Percentiles rank a stretch among this genome's conserved stretches.
These are phyloP conservation scores for Backusella psychrophila DNA, from an alignment of 192 early-diverging fungal genomes.

Conservation along the genomic window DNA sequence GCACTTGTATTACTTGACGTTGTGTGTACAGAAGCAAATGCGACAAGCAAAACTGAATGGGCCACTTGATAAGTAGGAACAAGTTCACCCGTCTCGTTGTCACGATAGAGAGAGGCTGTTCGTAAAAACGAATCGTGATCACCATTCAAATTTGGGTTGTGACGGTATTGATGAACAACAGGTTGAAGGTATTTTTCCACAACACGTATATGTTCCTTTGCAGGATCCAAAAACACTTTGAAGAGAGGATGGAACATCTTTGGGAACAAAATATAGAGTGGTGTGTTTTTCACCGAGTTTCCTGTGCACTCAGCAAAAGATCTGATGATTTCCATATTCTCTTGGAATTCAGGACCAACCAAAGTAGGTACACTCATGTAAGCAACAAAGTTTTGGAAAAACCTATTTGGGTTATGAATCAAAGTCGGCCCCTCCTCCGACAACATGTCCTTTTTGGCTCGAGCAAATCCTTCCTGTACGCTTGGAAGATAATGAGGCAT, in stretches of 20 bases:
- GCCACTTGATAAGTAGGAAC: not conserved
- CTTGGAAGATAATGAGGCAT: not conserved
- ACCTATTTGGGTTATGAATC: not conserved
- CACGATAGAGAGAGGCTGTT: slow-evolving; percentile 2
- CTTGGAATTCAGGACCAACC: slow-evolving; percentile 15
- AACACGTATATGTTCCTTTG: slow-evolving; percentile 5
- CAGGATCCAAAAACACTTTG: slow-evolving; percentile 13
- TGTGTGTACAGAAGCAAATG: slow-evolving; percentile 26
- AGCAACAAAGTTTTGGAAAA: slow-evolving; percentile 23
- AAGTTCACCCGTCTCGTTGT: not conserved
- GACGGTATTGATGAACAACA: slow-evolving; percentile 4
- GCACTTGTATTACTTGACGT: slow-evolving; percentile 11
- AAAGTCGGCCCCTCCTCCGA: not conserved
- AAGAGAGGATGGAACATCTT: slow-evolving; percentile 13
- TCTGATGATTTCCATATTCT: slow-evolving; percentile 17
- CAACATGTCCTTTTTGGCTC: not conserved
- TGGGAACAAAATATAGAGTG: slow-evolving; percentile 5
- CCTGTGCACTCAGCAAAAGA: slow-evolving; percentile 21
- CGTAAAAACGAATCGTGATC: slow-evolving; percentile 10
- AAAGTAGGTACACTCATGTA: slow-evolving; percentile 23
- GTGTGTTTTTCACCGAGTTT: slow-evolving; percentile 10
- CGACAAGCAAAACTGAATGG: slow-evolving; percentile 11
- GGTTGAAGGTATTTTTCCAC: slow-evolving; percentile 11
- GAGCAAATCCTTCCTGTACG: slow-evolving; percentile 9
- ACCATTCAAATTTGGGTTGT: not conserved